A percentile compares a stretch with the other conserved stretches of the same genome.
These are phyloP conservation scores for Diaporthe nobilis DNA, from an alignment of 2,329 filamentous ascomycete genomes.

Conservation along the genomic window DNA sequence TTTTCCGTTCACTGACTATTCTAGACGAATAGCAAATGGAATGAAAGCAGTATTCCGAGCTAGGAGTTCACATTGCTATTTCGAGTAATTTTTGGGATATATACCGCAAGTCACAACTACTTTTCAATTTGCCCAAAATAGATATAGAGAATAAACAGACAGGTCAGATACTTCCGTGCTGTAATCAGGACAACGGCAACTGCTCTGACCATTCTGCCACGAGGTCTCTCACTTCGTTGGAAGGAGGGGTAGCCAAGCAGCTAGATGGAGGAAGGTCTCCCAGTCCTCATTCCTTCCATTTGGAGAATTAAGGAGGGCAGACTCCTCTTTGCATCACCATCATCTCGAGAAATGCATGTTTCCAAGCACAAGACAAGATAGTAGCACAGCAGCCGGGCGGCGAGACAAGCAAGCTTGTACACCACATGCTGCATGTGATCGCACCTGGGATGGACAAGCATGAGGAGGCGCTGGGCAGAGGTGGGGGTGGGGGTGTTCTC, in stretches of 20 bases:
- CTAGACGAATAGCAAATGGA: too few species aligned
- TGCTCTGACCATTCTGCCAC: background rate
- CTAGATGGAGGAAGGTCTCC: too few species aligned
- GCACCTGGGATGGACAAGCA: background rate
- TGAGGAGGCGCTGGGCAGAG: background rate
- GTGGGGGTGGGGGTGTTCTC: slow-evolving; percentile 14
- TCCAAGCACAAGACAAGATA: background rate
- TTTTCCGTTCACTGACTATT: too few species aligned
- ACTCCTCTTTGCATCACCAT: background rate
- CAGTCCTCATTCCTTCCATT: background rate
- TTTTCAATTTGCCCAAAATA: background rate
- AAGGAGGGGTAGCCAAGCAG: background rate
- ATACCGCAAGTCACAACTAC: background rate
- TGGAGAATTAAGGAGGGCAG: too few species aligned
- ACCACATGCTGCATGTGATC: slow-evolving; percentile 1
- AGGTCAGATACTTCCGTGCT: background rate
- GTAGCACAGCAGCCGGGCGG: background rate
- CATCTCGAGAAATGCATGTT: too few species aligned
- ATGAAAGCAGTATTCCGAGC: too few species aligned
- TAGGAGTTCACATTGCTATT: background rate
- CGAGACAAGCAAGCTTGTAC: background rate
- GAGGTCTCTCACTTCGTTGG: background rate
- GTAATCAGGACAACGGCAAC: background rate
- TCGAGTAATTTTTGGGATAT: too few species aligned
- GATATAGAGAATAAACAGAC: background rate